Conservation (phyloP, 2,329 filamentous ascomycete species). For the Aplosporella prunicola region DNA sequence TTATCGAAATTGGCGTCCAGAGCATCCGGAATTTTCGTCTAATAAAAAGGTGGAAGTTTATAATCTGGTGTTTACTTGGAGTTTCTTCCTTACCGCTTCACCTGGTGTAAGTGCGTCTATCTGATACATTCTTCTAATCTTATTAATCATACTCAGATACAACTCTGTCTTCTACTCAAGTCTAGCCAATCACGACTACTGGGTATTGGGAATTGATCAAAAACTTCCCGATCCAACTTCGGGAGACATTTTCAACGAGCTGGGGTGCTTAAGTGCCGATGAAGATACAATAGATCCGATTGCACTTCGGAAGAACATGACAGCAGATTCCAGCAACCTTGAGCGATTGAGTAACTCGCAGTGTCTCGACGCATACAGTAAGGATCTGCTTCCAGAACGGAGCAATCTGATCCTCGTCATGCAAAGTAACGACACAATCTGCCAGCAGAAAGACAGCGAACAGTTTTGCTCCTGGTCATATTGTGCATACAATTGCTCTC, state of each 20-base stretch:
- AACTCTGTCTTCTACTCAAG: constrained; percentile 3
- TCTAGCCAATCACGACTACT: neutral
- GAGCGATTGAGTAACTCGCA: neutral
- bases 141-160: neutral
- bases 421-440: too few relatives aligned
- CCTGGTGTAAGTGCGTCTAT: constrained; percentile 5
- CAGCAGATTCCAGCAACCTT: neutral
- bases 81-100: constrained; percentile 5
- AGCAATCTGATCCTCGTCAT: neutral
- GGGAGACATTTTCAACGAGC: neutral
- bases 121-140: too few relatives aligned
- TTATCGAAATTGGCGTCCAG: constrained; percentile 39
- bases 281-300: neutral
- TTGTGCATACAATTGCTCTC: neutral
- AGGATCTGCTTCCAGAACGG: neutral
- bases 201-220: neutral
- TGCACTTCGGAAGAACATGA: neutral
- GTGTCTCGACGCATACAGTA: neutral
- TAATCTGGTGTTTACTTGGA: neutral
- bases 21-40: constrained; percentile 30
- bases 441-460: too few relatives aligned
- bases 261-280: neutral
- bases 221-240: neutral
- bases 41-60: constrained; percentile 10
- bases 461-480: too few relatives aligned